Evolutionary conservation across 192 early-diverging fungal species (phyloP), one percentile per base, ranked within the genome.

Genomic region (Mortierella hygrophila): DNA sequence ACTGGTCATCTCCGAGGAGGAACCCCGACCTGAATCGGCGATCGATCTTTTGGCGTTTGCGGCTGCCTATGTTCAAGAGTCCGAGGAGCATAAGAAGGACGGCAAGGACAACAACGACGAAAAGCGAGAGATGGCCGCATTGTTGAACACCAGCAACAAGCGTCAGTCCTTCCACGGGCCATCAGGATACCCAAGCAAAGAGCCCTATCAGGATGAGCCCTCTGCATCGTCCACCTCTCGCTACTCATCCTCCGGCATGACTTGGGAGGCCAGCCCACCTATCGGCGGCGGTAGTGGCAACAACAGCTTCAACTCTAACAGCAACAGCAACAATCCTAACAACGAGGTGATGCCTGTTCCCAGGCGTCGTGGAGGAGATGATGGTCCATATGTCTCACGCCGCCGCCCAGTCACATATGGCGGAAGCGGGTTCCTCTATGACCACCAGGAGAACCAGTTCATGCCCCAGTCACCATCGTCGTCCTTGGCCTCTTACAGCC

Each of bases 31-130:
- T 6, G 83, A 86, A 49, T 86, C 83, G 42, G 83, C 78, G 20
- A 86, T 86, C n/a, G 83, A 86, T 44, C 75, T 86, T 23, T 54
- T 86, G 7, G 83, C 83, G n/a, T 86, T 80, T 74, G 83, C 83
- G 3, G 83, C 83, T 3, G 83, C 78, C 21, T 80, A 72, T 60
- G 40, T 86, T 13, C 78, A 86, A 80, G 79, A 86, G 60, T 80
- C 83, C 0, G 83, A 86, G 52, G 83, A 80, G 47, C 83, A 86
- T 72, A 80, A 81, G 49, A 86, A 80, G 49, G 83, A 86, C n/a
- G 74, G 78, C 70, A 79, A 77, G 52, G 81, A 68, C n/a, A 37
- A 1, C 15, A 65, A 76, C 7, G 65, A 63, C 0, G 82, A 84
- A 0, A 84, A 79, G 77, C 47, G 82, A 13, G 74, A 79, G 38